A percentile compares a stretch with the other conserved stretches of the same genome.
Conservation (phyloP, 1,284 basidiomycete genomes). For the Leccinum cinnamomeum region DNA sequence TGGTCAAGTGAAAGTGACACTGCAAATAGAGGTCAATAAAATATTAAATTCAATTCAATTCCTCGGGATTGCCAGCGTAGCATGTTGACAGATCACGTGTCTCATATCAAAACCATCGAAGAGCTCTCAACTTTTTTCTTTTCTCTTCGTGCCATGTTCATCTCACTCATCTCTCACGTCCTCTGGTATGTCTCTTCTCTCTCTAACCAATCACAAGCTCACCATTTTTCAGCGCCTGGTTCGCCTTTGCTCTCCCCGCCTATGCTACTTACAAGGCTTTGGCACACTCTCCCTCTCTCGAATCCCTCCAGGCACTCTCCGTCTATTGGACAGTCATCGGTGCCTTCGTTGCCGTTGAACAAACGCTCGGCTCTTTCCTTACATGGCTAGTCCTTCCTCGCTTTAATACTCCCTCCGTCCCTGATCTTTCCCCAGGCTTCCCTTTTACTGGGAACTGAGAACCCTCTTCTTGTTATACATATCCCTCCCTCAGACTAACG, state of each 20-base stretch:
- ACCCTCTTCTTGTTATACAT: slow-evolving; percentile 72
- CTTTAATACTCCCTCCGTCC: not conserved
- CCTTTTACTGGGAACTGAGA: slow-evolving; percentile 78
- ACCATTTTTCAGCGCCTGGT: slow-evolving; percentile 54
- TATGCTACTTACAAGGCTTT: slow-evolving; percentile 69
- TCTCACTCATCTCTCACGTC: slow-evolving; percentile 48
- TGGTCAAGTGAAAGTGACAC: not conserved
- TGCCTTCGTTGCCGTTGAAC: slow-evolving; percentile 66
- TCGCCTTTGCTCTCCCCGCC: slow-evolving; percentile 62
- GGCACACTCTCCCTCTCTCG: slow-evolving; percentile 54
- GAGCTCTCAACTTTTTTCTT: no score
- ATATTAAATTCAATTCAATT: not conserved
- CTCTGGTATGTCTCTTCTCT: slow-evolving; percentile 22
- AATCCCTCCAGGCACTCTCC: slow-evolving; percentile 46
- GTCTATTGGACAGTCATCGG: slow-evolving; percentile 53
- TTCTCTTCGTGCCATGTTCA: slow-evolving; percentile 38
- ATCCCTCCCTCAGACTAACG: slow-evolving; percentile 73
- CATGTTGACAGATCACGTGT: slow-evolving; percentile 4
- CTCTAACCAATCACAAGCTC: accelerated
- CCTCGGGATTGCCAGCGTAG: slow-evolving; percentile 3
- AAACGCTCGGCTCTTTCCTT: slow-evolving; percentile 64
- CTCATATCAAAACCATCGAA: no score
- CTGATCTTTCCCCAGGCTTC: slow-evolving; percentile 53
- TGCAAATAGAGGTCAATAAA: slow-evolving; percentile 13
- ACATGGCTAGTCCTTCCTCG: slow-evolving; percentile 55